Base-by-base conservation (phyloP, 2,329 filamentous ascomycete species). In the Fusarium virguliforme region DNA sequence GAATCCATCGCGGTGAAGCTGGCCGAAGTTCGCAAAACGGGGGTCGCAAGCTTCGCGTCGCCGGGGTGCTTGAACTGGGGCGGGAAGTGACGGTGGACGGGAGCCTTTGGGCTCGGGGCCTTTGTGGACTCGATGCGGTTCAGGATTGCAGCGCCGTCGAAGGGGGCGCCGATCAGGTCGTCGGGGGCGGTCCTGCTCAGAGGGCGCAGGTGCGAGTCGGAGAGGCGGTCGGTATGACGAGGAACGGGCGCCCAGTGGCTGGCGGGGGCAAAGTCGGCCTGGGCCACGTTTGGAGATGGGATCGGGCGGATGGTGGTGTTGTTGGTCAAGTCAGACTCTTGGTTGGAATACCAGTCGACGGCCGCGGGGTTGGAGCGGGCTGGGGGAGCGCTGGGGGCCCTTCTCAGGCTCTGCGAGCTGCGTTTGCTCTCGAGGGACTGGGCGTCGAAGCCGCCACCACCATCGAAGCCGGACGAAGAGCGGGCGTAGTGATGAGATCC, bases 111-210 rank as follows among this genome's bases (percentile, higher is more conserved):
- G 72, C 78, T 77, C 68, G 79, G 68, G 74, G 73, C 79, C 62
- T 85, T 85, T 61, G 83, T 84, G 65, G 85, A 85, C 75, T 90
- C 87, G 76, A 91, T 84, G 73, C 88, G 88, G 78, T 85, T 87
- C 75, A 91, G 82, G 74, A 91, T 90, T 71, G 86, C 86, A 62
- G 84, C 86, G 74, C 88, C 86, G 87, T 91, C 89, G 79, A 91
- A 91, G 46, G 89, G 89, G 70, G 88, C 88, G 75, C 89, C 89
- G 80, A 91, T 85, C 65, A 91, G 82, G 72, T 91, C 89, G 79
- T 90, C 88, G 61, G 87, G 68, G 60, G 71, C 70, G 26, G 72
- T 65, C 61, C 77, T 76, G 65, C 62, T 72, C 66, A 68, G 71
- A 43, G 72, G 75, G 48, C 71, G 72, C 50, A 70, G 71, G 53